Evolutionary conservation across 495 filamentous ascomycete genomes (phyloP).

Genomic region (Tuber magnatum): DNA sequence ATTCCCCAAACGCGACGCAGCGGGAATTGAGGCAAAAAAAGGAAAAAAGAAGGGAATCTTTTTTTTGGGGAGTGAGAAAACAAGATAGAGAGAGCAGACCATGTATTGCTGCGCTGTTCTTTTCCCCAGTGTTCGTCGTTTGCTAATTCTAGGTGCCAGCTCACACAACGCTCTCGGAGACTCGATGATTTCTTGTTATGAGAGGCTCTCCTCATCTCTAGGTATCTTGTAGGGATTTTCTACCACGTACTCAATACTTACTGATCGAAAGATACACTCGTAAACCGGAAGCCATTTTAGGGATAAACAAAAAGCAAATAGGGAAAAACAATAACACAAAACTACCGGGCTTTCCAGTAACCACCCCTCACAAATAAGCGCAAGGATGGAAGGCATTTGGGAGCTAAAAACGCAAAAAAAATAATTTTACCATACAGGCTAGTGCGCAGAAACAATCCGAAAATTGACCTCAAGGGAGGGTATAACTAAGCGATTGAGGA

Average conservation of each 20-base stretch:
- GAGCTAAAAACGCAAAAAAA: conserved; percentile 6
- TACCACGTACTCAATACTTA: conserved; percentile 36
- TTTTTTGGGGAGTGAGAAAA: conserved; percentile 12
- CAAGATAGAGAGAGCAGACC: conserved; percentile 13
- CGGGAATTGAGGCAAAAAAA: conserved; percentile 1
- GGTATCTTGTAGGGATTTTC: conserved; percentile 22
- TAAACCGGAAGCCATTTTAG: conserved; percentile 3
- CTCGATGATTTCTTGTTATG: conserved; percentile 25
- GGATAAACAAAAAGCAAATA: conserved; percentile 9
- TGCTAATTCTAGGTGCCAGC: conserved; percentile 31
- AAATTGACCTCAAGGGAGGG: conserved; percentile 20
- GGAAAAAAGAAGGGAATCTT: too few relatives aligned
- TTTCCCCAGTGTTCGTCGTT: conserved; percentile 23
- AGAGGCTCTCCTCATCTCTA: conserved; percentile 31
- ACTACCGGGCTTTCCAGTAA: neutral
- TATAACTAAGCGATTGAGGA: conserved; percentile 20
- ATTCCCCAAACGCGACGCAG: neutral
- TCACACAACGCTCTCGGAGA: conserved; percentile 23
- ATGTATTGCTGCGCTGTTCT: conserved; percentile 37
- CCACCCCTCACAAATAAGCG: neutral
- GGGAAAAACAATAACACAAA: conserved; percentile 5
- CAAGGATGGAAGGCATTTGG: neutral
- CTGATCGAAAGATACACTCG: conserved; percentile 21
- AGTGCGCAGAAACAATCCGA: neutral
- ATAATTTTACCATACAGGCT: neutral